Conservation (phyloP, 306 rosid species). For the Cicer yamashitae region DNA sequence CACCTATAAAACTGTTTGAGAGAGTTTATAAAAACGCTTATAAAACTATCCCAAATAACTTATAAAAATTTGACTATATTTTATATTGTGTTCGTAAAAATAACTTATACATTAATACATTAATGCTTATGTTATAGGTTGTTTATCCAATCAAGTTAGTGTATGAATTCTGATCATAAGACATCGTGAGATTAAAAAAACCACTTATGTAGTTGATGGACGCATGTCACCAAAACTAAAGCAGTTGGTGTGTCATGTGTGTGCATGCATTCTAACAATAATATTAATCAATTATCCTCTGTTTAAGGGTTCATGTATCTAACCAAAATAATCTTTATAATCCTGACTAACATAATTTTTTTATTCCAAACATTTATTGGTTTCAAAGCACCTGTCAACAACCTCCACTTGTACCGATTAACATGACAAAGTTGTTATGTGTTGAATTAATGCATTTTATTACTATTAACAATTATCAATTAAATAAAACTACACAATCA, state of each 20-base stretch:
- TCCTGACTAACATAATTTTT: constrained; percentile 33
- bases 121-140: no score
- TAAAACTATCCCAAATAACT: no score
- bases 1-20: no score
- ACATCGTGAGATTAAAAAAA: background rate
- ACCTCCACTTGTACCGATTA: background rate
- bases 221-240: constrained; percentile 24
- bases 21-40: no score
- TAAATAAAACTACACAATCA: constrained; percentile 9
- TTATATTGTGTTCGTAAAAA: no score
- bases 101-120: no score
- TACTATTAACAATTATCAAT: background rate
- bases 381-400: constrained; percentile 30
- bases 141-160: no score
- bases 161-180: background rate
- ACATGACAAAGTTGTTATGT: background rate
- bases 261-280: background rate
- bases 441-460: constrained; percentile 26
- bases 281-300: background rate
- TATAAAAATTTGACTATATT: no score
- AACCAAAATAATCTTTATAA: constrained; percentile 36
- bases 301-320: constrained; percentile 2
- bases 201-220: constrained; percentile 10
- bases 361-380: background rate
- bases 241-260: constrained; percentile 26